phyloP scores from a whole-genome alignment of 768 basidiomycete species.

The Mycena albidolilacea region DNA sequence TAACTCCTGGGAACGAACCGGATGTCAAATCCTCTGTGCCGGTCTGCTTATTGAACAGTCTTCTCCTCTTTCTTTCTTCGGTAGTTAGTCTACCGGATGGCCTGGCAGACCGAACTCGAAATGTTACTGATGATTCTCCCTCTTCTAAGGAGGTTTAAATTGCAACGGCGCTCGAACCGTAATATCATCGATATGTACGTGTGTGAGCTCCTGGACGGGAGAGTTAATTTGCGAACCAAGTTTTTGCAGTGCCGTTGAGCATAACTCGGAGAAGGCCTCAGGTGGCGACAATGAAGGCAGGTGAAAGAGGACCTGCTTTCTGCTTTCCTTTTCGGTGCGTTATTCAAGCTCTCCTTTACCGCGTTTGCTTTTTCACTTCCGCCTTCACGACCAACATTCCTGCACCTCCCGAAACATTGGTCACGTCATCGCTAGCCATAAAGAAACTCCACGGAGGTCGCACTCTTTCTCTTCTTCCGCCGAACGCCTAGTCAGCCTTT shows the following conservation, averaged over 20 bases:
- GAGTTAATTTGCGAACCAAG: not conserved
- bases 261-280: conserved; percentile 1
- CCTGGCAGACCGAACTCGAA: not conserved
- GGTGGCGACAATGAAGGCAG: not conserved
- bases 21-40: conserved; percentile 1
- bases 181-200: too few species aligned
- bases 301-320: not conserved
- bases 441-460: not conserved
- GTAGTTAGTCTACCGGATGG: not conserved
- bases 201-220: too few species aligned
- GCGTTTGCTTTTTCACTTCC: not conserved
- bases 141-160: not conserved
- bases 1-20: not conserved
- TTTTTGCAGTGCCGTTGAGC: conserved; percentile 3
- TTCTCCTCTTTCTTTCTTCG: not conserved
- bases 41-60: not conserved
- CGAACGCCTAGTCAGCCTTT: too few species aligned
- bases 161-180: too few species aligned
- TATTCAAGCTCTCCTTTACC: not conserved
- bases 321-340: conserved; percentile 1
- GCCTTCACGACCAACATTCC: not conserved
- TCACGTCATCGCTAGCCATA: not conserved
- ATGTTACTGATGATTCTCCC: not conserved
- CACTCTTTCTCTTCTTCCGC: not conserved
- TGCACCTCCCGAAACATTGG: not conserved